Base-by-base conservation (phyloP, 768 basidiomycete genomes). In the Boletales sp. region DNA sequence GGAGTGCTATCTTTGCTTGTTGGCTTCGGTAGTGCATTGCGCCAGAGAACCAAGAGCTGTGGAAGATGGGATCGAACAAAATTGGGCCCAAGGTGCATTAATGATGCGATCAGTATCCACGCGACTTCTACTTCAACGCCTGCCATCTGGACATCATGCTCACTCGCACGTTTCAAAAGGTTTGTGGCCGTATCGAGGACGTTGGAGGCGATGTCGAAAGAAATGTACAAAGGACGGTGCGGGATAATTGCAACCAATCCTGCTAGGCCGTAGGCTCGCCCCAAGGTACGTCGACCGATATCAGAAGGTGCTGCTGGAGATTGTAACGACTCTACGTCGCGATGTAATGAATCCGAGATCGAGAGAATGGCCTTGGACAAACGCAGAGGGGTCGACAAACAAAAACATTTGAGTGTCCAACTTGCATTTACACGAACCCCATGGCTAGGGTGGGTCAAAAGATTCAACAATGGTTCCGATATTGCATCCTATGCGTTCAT, bases 11-110 rank as follows among this genome's bases (percentile, higher is more conserved):
- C 95, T 66, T 97, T 97, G 60, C 79, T 87, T 0, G 91, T 94
- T 1, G 92, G 87, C 68, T 98, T 99, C 2, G 97, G 94, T 0
- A 99, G 76, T 2, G 95, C 94, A 58, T 99, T 99, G 30, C 97
- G 78, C 97, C 97, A 99, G 4, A 99, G 80, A 0, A 98, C 92
- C 36, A 98, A 79, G 15, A 98, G 75, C 58, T 97, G 95, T 0
- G 94, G 89, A 2, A 98, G 79, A 65, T 99, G 94, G 0, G 92
- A 82, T 15, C 91, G 84, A 45, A 97, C 93, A 56, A 98, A 97
- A 58, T 92, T 89, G 4, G 90, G 91, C 0, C 94, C 95, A 8
- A 97, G 82, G 3, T 86, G 80, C 90, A 97, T 93, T 27, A 98
- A 71, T 1, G 93, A 86, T 0, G 89, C 84, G 47, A 99, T 90